These are phyloP conservation scores for Penicillium canescens DNA, from an alignment of 495 filamentous ascomycete genomes.

Conservation along the genomic window DNA sequence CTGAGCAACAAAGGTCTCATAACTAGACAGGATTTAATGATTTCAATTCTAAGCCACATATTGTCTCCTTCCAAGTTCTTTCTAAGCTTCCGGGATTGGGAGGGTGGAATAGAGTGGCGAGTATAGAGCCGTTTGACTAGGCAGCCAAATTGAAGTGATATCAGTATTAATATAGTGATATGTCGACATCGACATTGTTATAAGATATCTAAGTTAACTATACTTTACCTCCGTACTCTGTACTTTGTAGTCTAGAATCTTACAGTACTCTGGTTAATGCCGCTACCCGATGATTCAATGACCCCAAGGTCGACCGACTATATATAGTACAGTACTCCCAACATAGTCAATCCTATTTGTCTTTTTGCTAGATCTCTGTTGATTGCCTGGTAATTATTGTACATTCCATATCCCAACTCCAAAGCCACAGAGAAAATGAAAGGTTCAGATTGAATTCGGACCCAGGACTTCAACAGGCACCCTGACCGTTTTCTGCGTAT, in stretches of 20 bases:
- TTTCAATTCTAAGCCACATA: background rate
- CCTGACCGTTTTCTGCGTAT: background rate
- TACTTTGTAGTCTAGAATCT: no score
- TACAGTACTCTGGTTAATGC: no score
- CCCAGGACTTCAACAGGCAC: conserved; percentile 6
- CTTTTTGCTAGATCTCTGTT: background rate
- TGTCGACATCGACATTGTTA: no score
- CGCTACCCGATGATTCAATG: no score
- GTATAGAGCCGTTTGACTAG: background rate
- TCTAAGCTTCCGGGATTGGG: conserved; percentile 13
- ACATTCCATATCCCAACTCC: conserved; percentile 39
- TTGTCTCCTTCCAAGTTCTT: background rate
- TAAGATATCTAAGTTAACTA: no score
- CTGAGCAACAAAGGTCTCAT: conserved; percentile 25
- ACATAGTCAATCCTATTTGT: background rate
- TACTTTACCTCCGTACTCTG: no score
- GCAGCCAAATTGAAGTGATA: background rate
- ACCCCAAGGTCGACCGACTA: no score
- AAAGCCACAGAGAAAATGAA: conserved; percentile 25
- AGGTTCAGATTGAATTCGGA: conserved; percentile 8
- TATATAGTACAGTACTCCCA: no score
- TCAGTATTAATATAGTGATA: no score
- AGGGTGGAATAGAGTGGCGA: conserved; percentile 17
- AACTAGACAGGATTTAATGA: conserved; percentile 1
- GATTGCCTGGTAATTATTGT: conserved; percentile 35